Evolutionary conservation across 2,329 filamentous ascomycete species (phyloP), one percentile per base, ranked within the genome.

Genomic region (Chaetomium globosum): DNA sequence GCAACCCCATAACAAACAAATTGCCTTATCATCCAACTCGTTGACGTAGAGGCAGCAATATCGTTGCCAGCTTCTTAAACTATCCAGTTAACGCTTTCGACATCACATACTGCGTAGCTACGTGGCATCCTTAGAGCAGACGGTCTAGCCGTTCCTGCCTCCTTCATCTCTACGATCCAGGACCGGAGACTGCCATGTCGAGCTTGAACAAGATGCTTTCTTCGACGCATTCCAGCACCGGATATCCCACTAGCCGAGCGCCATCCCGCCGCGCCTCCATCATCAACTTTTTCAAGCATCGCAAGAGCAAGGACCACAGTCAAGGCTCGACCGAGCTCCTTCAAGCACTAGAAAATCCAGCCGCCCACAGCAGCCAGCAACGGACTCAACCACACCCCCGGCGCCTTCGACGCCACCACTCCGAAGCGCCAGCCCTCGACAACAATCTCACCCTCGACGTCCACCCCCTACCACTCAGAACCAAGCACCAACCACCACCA

Each of bases 41-140:
- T 54, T 54, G 21, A 54, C 30, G 52, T n/a, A 54, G 9, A 36
- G 30, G 8, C 3, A 33, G 52, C 52, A 33, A 54, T 23, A 53
- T 43, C 23, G 30, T 53, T 49, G 58, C 21, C 48, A 43, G 31
- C 21, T 26, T 39, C 48, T 60, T 39, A 53, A 53, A 28, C 31
- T 33, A 43, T 60, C 23, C 31, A 43, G 30, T 36, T 60, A 39
- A 53, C 56, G 56, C 9, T 53, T 52, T 53, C 58, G 48, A 7
- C 7, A 53, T 60, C 23, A 12, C 31, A 31, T 21, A n/a, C 48
- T 60, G 13, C 48, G 52, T 43, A 2, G 19, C 31, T 60, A 53
- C 31, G 9, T 31, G 28, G 31, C 26, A 13, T 31, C 1, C 43
- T 19, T 49, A 30, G 19, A 33, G 53, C 31, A 39, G 53, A 43